These are phyloP conservation scores for Phytophthora agathidicida DNA, from an alignment of 352 stramenopile genomes.

Conservation along the genomic window DNA sequence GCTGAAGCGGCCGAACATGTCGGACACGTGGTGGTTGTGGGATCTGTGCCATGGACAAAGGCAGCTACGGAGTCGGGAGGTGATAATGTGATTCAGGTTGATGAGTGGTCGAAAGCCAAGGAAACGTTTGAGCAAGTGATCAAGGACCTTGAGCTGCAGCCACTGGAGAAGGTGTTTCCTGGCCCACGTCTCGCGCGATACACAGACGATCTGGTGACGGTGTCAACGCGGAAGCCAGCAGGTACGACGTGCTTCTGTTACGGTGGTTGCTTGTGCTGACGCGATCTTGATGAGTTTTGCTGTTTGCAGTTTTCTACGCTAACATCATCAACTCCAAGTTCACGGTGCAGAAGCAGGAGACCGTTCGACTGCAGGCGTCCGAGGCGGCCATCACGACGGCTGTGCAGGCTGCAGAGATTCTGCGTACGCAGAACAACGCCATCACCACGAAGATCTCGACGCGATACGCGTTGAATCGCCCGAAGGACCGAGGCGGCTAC, in stretches of 20 bases:
- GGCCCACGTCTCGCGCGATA: conserved; percentile 68
- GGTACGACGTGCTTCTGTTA: conserved; percentile 33
- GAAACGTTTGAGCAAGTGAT: conserved; percentile 47
- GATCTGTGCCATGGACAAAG: conserved; percentile 58
- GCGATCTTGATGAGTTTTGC: background rate
- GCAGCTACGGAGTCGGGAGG: conserved; percentile 1
- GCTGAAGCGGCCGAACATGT: conserved; percentile 35
- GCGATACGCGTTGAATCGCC: conserved; percentile 63
- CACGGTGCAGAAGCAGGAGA: conserved; percentile 67
- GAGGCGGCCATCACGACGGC: conserved; percentile 76
- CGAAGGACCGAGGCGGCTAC: conserved; percentile 54
- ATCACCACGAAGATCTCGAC: conserved; percentile 72
- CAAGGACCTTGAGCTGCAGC: conserved; percentile 51
- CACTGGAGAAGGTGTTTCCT: conserved; percentile 44
- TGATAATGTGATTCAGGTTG: conserved; percentile 21
- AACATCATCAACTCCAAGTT: conserved; percentile 87
- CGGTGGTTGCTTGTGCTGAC: conserved; percentile 7
- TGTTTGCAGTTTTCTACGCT: conserved; percentile 68
- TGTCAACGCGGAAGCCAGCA: conserved; percentile 73
- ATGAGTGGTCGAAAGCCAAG: conserved; percentile 44
- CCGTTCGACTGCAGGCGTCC: conserved; percentile 65
- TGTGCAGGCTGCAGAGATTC: conserved; percentile 71
- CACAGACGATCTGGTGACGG: conserved; percentile 76
- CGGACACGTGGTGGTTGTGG: conserved; percentile 45
- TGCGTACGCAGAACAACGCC: conserved; percentile 68